Percentiles rank a stretch among this genome's conserved stretches.
Conservation (phyloP, 164 flowering plant species). For the Tetracentron sinense region DNA sequence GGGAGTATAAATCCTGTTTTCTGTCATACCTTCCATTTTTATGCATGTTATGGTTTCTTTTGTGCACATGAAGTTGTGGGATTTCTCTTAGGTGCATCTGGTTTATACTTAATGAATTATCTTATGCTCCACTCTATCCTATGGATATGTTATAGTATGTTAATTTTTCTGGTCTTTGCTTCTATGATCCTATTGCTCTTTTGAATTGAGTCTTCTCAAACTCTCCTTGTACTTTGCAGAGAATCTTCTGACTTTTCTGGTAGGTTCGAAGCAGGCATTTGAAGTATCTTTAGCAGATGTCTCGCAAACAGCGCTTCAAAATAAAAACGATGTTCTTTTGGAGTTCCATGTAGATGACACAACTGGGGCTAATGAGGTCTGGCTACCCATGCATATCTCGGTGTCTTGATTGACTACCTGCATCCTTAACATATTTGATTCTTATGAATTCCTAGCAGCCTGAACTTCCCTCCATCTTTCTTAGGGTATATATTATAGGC, state of each 20-base stretch:
- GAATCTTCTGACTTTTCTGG: constrained; percentile 73
- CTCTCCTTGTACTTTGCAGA: constrained; percentile 36
- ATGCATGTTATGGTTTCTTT: neutral
- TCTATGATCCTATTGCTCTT: no score
- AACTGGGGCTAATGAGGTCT: constrained; percentile 93
- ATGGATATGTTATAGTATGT: neutral
- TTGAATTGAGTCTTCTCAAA: neutral
- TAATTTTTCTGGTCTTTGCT: neutral
- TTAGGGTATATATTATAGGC: neutral
- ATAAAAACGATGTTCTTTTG: constrained; percentile 87
- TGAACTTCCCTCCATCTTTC: neutral
- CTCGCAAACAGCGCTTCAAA: constrained; percentile 87
- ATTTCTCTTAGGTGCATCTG: neutral
- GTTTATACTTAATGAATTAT: neutral
- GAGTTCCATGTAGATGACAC: constrained; percentile 99
- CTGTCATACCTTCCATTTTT: no score
- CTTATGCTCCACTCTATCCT: neutral
- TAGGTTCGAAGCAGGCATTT: constrained; percentile 88
- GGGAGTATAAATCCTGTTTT: no score
- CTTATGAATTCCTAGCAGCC: neutral
- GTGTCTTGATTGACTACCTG: neutral
- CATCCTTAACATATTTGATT: neutral
- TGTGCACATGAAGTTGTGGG: neutral
- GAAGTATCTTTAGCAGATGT: constrained; percentile 97
- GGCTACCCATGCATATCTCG: neutral